A percentile compares a stretch with the other conserved stretches of the same genome.
Conservation (phyloP, 116 monocot species). For the Posidonia oceanica region DNA sequence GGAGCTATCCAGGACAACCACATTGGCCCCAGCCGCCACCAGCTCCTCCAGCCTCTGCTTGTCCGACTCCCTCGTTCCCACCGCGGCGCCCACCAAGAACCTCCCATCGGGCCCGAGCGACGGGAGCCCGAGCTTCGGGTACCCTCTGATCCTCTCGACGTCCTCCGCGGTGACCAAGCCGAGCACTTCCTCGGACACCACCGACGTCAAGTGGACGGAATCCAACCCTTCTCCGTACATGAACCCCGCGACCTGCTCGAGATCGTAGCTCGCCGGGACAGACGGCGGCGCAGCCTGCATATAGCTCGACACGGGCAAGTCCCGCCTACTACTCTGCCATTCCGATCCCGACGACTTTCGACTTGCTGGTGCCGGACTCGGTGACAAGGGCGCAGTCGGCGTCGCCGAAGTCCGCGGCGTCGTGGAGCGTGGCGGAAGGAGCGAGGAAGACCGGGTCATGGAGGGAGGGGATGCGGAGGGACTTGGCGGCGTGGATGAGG, state of each 20-base stretch:
- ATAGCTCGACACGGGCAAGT: slow-evolving; percentile 27
- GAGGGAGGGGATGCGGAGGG: slow-evolving; percentile 50
- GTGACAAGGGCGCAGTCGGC: slow-evolving; percentile 40
- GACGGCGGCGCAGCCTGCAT: slow-evolving; percentile 38
- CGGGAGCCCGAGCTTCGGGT: slow-evolving; percentile 64
- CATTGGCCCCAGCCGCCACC: slow-evolving; percentile 71
- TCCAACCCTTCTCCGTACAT: slow-evolving; percentile 39
- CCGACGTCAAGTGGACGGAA: slow-evolving; percentile 27
- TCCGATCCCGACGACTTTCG: slow-evolving; percentile 30
- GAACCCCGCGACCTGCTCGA: slow-evolving; percentile 60
- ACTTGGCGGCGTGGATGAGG: slow-evolving; percentile 55
- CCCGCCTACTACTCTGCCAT: slow-evolving; percentile 20
- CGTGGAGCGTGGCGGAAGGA: slow-evolving; percentile 62
- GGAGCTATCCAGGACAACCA: slow-evolving; percentile 84
- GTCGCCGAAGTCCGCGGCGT: slow-evolving; percentile 58
- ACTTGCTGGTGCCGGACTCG: slow-evolving; percentile 45
- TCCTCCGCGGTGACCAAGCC: slow-evolving; percentile 44
- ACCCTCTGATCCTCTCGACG: slow-evolving; percentile 43
- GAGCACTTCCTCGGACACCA: slow-evolving; percentile 31
- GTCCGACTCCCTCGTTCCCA: slow-evolving; percentile 82
- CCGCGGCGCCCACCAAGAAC: slow-evolving; percentile 72
- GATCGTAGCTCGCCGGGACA: slow-evolving; percentile 37
- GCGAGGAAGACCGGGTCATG: slow-evolving; percentile 22
- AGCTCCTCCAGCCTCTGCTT: slow-evolving; percentile 75
- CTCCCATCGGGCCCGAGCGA: slow-evolving; percentile 74